phyloP scores from a whole-genome alignment of 228 moss, liverwort and hornwort species.

The Sphagnum fallax region DNA sequence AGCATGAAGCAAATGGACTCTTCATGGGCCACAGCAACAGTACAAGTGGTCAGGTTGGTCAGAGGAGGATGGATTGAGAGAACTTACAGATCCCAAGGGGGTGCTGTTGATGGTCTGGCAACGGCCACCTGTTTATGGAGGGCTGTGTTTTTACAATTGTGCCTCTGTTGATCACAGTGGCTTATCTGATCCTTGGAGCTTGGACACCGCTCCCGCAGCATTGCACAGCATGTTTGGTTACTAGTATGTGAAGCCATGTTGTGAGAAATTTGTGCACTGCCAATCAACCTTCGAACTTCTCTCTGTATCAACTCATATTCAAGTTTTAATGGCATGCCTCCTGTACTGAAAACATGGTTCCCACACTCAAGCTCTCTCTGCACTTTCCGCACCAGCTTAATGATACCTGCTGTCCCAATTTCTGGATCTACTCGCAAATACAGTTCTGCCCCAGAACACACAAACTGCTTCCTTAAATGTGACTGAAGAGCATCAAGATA shows the following conservation, averaged over 20 bases:
- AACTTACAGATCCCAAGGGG: slow-evolving; percentile 33
- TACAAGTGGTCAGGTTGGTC: no score
- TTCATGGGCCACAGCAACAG: no score
- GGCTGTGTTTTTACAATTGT: slow-evolving; percentile 23
- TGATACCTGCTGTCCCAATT: slow-evolving; percentile 51
- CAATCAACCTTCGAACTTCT: slow-evolving; percentile 59
- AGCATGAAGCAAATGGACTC: not conserved
- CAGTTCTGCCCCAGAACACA: slow-evolving; percentile 30
- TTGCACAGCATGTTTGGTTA: slow-evolving; percentile 18
- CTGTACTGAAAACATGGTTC: slow-evolving; percentile 53
- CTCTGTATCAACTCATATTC: slow-evolving; percentile 68
- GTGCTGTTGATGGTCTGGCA: slow-evolving; percentile 19
- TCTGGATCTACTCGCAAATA: slow-evolving; percentile 64
- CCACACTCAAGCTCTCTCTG: slow-evolving; percentile 69
- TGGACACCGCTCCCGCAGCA: slow-evolving; percentile 28
- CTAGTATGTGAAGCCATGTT: not conserved
- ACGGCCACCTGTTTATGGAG: slow-evolving; percentile 27
- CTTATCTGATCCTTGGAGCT: slow-evolving; percentile 22
- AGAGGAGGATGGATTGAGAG: no score
- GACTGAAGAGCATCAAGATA: not conserved
- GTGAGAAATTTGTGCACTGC: slow-evolving; percentile 11
- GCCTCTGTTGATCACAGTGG: slow-evolving; percentile 41
- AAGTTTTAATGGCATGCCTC: slow-evolving; percentile 42
- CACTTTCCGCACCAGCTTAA: slow-evolving; percentile 73
- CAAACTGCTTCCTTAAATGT: not conserved